Percentiles rank a stretch among this genome's conserved stretches.
phyloP scores from a whole-genome alignment of 2,329 filamentous ascomycete genomes.

The Plenodomus tracheiphilus region DNA sequence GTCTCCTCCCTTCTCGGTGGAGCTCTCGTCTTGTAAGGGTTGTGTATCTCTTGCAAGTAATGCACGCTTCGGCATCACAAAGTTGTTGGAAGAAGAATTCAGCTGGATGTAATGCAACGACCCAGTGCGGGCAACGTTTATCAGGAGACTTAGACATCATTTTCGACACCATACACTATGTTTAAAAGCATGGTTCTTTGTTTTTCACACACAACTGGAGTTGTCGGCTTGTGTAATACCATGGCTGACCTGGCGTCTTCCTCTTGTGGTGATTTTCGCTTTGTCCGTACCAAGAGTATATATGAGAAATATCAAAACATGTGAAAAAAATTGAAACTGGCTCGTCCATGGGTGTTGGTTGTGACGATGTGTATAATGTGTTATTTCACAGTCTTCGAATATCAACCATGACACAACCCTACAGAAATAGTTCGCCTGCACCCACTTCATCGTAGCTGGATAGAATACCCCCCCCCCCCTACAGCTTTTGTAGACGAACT shows the following conservation, averaged over 20 bases:
- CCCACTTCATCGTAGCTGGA: too few species aligned
- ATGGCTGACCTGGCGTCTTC: background rate
- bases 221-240: background rate
- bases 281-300: background rate
- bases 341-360: too few species aligned
- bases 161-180: background rate
- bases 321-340: too few species aligned
- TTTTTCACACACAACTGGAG: background rate
- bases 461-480: too few species aligned
- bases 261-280: background rate
- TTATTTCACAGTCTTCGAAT: too few species aligned
- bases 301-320: conserved; percentile 3
- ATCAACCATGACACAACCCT: too few species aligned
- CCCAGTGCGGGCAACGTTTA: conserved; percentile 33
- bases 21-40: conserved; percentile 45
- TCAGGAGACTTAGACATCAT: conserved; percentile 8
- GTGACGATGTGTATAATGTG: too few species aligned
- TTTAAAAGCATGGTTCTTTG: background rate
- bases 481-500: too few species aligned
- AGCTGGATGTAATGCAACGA: conserved; percentile 26
- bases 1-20: conserved; percentile 60
- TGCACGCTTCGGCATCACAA: background rate
- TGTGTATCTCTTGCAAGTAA: background rate
- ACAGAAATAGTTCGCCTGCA: too few species aligned
- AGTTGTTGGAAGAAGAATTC: conserved; percentile 1